A percentile compares a stretch with the other conserved stretches of the same genome.
Conservation (phyloP, 78 protist genomes). For the Emiliania huxleyi region DNA sequence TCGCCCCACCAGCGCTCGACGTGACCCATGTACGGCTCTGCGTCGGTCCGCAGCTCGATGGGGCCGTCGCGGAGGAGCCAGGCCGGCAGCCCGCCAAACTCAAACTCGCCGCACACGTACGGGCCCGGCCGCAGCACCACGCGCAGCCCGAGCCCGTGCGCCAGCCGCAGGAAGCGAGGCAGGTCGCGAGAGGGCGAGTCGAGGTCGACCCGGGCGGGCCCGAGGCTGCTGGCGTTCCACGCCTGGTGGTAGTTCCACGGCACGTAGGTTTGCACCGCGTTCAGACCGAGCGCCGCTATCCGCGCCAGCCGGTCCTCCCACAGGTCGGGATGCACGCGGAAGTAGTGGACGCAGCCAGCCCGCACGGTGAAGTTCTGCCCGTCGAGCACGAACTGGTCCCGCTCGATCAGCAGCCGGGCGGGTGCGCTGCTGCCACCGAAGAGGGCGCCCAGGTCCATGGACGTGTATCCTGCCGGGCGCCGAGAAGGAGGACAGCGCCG, state of each 20-base stretch:
- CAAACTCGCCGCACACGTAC: conserved; percentile 68
- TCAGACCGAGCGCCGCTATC: neutral
- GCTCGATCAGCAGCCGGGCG: neutral
- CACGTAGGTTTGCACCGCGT: conserved; percentile 61
- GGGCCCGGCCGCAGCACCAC: conserved; percentile 44
- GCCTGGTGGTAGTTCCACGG: conserved; percentile 72
- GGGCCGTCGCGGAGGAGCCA: conserved; percentile 41
- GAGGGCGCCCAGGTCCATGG: no score
- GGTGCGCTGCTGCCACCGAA: no score
- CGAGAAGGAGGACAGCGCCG: no score
- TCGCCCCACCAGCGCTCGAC: conserved; percentile 3
- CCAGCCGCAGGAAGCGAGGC: neutral
- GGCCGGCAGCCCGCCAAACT: conserved; percentile 65
- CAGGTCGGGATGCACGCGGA: neutral
- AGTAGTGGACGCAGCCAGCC: neutral
- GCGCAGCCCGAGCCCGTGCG: neutral
- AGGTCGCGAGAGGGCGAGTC: neutral
- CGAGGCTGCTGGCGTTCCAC: no score
- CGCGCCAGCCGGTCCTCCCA: conserved; percentile 39
- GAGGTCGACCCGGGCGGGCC: neutral
- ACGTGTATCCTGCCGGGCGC: no score
- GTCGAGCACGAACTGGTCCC: neutral
- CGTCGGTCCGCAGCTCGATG: neutral
- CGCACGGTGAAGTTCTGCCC: neutral
- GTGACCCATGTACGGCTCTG: neutral